phyloP scores from a whole-genome alignment of 2,329 filamentous ascomycete species.

The Fusarium gaditjirri region DNA sequence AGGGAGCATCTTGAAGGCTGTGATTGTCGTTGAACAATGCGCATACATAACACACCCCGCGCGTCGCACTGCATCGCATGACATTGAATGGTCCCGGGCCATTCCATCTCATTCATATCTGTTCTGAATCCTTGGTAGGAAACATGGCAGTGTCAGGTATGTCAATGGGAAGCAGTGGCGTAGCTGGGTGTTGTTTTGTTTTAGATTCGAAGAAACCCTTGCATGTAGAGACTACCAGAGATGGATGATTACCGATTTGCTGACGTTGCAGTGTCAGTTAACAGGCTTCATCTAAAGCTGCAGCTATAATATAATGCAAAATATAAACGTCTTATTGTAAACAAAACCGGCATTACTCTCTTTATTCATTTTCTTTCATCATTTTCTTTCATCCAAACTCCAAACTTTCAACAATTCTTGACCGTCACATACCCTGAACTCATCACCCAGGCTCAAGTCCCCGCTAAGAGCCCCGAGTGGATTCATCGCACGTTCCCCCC shows the following conservation, averaged over 20 bases:
- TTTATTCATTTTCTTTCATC: not conserved
- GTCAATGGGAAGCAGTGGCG: slow-evolving; percentile 23
- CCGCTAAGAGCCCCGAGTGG: slow-evolving; percentile 29
- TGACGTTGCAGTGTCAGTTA: not conserved
- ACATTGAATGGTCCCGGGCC: not conserved
- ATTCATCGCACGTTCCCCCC: slow-evolving; percentile 25
- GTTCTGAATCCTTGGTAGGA: slow-evolving; percentile 4
- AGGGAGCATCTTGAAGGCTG: slow-evolving; percentile 16
- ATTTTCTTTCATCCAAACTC: not conserved
- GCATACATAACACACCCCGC: not conserved
- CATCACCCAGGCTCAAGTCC: slow-evolving; percentile 9
- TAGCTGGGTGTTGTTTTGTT: slow-evolving; percentile 33
- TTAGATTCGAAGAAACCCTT: slow-evolving; percentile 20
- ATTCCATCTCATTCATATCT: slow-evolving; percentile 1
- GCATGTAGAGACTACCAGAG: not conserved
- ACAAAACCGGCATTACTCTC: not conserved
- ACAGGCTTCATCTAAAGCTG: not conserved
- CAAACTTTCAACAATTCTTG: not conserved
- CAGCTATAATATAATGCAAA: not conserved
- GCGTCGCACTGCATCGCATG: slow-evolving; percentile 12
- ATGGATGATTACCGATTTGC: not conserved
- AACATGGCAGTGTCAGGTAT: slow-evolving; percentile 26
- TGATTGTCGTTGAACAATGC: slow-evolving; percentile 9
- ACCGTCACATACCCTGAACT: slow-evolving; percentile 27
- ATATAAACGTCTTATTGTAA: not conserved